Evolutionary conservation across 1,139 yeast genomes (phyloP), one percentile per base, ranked within the genome.

Genomic region (Candida smagusa): DNA sequence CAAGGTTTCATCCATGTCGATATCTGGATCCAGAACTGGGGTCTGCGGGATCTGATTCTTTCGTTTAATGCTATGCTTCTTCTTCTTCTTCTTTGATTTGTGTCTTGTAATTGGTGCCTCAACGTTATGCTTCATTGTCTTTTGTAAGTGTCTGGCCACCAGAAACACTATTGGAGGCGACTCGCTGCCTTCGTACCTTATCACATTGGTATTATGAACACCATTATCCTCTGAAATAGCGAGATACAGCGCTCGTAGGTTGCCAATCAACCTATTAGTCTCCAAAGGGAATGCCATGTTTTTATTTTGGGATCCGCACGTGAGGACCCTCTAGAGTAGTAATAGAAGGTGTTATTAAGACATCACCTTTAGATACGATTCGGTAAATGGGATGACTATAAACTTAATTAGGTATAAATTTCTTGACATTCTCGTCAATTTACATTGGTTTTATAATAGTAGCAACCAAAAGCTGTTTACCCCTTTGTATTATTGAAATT

Each of bases 141-240:
- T 39, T 22, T 42, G 42, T 7, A 54, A 45, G 37, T 58, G 61
- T 23, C 59, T 39, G 6, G 61, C 58, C 4, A 55, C 47, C 37
- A 59, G 54, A 34, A 65, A 59, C 4, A 60, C 46, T 6, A 67
- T 65, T 1, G 72, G 73, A 0, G 73, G 72, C 1, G 72, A 65
- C 3, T 48, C 50, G 7, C 33, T 28, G 6, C 24, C 27, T 9
- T n/a, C n/a, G 23, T 11, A 22, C 31, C 22, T 34, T 9, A 27
- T 23, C 23, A 30, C 36, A 30, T 30, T 28, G 19, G 19, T 16
- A 16, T 16, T 16, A 5, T 16, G 19, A 28, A 54, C 55, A 12
- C 54, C 62, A 32, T 59, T 61, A 22, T 58, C 54, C 34, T 58
- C 64, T 16, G 53, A 56, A 33, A 50, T 45, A 2, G 61, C 53